Base-by-base conservation (phyloP, 345 rosid species). In the Aquilaria malaccensis region DNA sequence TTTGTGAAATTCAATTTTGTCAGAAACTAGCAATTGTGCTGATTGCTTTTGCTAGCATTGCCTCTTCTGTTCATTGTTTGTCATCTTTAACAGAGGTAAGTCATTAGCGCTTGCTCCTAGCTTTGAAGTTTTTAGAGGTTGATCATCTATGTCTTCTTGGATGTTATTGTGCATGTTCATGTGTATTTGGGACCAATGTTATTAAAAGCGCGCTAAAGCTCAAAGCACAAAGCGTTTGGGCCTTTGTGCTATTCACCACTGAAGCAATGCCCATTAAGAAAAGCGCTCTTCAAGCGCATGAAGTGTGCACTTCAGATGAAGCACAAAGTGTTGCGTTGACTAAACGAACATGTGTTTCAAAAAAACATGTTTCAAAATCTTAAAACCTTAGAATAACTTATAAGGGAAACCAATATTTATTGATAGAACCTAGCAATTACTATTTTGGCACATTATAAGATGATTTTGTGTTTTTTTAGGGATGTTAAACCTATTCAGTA, bases 31-130 rank as follows among this genome's bases (percentile, higher is more conserved):
- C 59, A 60, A 70, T 72, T 32, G 13, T 75, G 52, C 67, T 72
- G 65, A 64, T 77, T 33, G 1, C 77, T 12, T 62, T 61, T 30
- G 13, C 56, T 15, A 55, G 56, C 53, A 41, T 58, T 59, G 67
- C 62, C 61, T 60, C 45, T 50, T 51, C 30, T 45, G 59, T 52
- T 13, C 49, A 50, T 29, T 50, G 13, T 52, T 54, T 55, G 7
- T 72, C 75, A 5, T 55, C 67, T 58, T 58, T 68, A 61, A 72
- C 43, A 50, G 56, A 68, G 78, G 79, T 68, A 29, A 50, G 73
- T 55, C 9, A 3, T 4, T 60, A 45, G 10, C 47, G 10, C 29
- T 66, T 61, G 6, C 58, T 9, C 30, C 7, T 7, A 5, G 22
- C 22, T 22, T 22, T 22, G 22, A 22, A 2, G 45, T 30, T 10